phyloP scores from a whole-genome alignment of 305 asterid species.

The Coffea humblotiana region DNA sequence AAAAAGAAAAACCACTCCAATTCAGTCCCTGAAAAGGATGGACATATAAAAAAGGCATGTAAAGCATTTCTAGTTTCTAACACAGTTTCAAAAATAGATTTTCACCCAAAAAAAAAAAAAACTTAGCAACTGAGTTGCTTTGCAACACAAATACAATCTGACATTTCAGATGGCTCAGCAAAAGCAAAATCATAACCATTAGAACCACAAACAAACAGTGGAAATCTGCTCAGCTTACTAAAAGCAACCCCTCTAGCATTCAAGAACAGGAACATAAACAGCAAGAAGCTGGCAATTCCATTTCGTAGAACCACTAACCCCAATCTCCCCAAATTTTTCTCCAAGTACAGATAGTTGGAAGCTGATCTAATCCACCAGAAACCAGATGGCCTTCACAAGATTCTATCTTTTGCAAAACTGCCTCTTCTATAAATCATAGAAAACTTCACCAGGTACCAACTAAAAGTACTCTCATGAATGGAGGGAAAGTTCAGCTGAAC shows the following conservation, averaged over 20 bases:
- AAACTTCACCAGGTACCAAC: not conserved
- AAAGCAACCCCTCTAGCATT: not conserved
- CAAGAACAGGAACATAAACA: not conserved
- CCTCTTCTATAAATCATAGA: not conserved
- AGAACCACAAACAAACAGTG: not conserved
- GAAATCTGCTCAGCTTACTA: not conserved
- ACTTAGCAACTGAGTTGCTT: not conserved
- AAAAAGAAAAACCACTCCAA: not conserved
- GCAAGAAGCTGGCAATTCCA: not conserved
- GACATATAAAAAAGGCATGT: not conserved
- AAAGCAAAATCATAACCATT: not conserved
- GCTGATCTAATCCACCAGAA: not conserved
- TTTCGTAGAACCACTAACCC: not conserved
- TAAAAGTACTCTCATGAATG: not conserved
- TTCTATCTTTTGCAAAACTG: slow-evolving; percentile 1
- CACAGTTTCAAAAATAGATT: not conserved
- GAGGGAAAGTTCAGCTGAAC: not conserved
- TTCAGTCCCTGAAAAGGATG: not conserved
- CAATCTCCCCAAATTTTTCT: not conserved
- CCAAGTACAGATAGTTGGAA: not conserved
- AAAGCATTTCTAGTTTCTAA: not conserved
- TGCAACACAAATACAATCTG: not conserved
- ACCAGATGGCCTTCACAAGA: not conserved
- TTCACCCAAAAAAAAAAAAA: slow-evolving; percentile 1
- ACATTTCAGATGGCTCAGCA: not conserved